Conservation (phyloP, 139 green algal species). For the Astrephomene gubernaculifera region DNA sequence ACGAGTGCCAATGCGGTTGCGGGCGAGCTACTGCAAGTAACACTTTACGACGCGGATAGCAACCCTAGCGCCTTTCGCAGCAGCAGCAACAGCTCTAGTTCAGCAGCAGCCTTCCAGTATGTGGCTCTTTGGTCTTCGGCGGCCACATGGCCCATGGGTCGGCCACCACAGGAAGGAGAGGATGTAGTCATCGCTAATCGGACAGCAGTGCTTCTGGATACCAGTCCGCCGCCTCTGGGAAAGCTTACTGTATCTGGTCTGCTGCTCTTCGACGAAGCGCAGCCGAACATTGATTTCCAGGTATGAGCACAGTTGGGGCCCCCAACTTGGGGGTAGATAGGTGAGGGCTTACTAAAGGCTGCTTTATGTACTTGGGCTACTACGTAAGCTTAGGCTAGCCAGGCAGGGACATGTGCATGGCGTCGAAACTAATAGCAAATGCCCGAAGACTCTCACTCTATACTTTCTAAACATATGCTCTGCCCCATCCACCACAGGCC, state of each 20-base stretch:
- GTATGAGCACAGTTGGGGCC: background rate
- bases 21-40: background rate
- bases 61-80: no score
- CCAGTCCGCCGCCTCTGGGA: slow-evolving; percentile 46
- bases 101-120: slow-evolving; percentile 9
- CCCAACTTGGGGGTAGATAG: no score
- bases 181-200: slow-evolving; percentile 26
- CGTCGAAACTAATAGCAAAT: no score
- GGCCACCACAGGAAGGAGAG: slow-evolving; percentile 44
- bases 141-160: slow-evolving; percentile 53
- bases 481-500: slow-evolving; percentile 25
- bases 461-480: no score
- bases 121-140: slow-evolving; percentile 36
- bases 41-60: no score
- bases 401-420: no score
- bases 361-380: no score
- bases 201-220: slow-evolving; percentile 56
- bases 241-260: slow-evolving; percentile 1
- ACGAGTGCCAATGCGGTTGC: background rate
- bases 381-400: no score
- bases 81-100: no score
- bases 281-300: slow-evolving; percentile 39
- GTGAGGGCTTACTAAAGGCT: no score
- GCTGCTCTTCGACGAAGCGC: slow-evolving; percentile 9
- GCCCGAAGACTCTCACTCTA: no score